phyloP scores from a whole-genome alignment of 345 rosid species.

The Pugionium cornutum region DNA sequence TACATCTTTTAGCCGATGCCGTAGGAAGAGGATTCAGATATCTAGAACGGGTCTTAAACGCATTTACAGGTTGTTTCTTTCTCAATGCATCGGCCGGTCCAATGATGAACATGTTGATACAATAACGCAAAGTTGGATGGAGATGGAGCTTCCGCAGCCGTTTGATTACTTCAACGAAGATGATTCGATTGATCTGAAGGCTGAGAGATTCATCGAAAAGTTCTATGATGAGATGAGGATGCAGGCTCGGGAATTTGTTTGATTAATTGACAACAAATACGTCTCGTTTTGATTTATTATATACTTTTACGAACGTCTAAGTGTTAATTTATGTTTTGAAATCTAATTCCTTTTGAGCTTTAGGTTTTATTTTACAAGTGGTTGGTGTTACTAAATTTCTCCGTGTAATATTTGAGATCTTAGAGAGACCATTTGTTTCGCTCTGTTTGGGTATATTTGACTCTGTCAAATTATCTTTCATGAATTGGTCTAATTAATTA shows the following conservation, averaged over 20 bases:
- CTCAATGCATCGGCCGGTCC: conserved; percentile 47
- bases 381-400: too few relatives aligned
- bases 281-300: too few relatives aligned
- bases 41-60: conserved; percentile 3
- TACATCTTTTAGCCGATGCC: conserved; percentile 37
- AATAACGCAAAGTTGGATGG: conserved; percentile 27
- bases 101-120: conserved; percentile 19
- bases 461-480: too few relatives aligned
- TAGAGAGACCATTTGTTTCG: too few relatives aligned
- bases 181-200: conserved; percentile 69
- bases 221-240: conserved; percentile 67
- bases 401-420: too few relatives aligned
- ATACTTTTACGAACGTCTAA: too few relatives aligned
- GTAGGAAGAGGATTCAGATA: conserved; percentile 16
- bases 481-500: too few relatives aligned
- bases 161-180: conserved; percentile 32
- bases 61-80: conserved; percentile 39
- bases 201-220: conserved; percentile 66
- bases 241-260: conserved; percentile 52
- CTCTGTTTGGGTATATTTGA: too few relatives aligned
- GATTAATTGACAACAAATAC: not conserved
- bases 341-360: too few relatives aligned
- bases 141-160: conserved; percentile 29
- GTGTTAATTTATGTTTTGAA: too few relatives aligned
- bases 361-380: too few relatives aligned